Evolutionary conservation across 2,329 filamentous ascomycete genomes (phyloP).

Genomic region (Diaporthe citri): DNA sequence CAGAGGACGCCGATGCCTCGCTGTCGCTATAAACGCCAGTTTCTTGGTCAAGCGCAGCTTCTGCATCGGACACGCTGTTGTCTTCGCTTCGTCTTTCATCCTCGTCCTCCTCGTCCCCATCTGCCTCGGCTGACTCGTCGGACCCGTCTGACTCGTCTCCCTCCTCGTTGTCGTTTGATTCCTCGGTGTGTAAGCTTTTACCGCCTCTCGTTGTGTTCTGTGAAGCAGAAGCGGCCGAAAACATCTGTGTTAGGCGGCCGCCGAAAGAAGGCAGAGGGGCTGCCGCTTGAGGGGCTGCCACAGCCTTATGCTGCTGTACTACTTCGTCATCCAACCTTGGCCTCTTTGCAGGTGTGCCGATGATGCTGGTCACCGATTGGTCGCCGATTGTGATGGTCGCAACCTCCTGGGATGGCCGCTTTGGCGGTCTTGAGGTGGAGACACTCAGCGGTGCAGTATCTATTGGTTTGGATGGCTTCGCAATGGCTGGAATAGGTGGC

Average conservation of each 20-base stretch:
- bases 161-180: slow-evolving; percentile 36
- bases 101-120: slow-evolving; percentile 45
- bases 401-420: slow-evolving; percentile 71
- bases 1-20: slow-evolving; percentile 7
- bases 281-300: slow-evolving; percentile 43
- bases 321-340: slow-evolving; percentile 56
- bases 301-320: slow-evolving; percentile 48
- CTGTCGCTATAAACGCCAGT: slow-evolving; percentile 11
- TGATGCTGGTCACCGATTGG: slow-evolving; percentile 73
- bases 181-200: slow-evolving; percentile 41
- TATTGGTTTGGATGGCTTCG: slow-evolving; percentile 48
- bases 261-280: slow-evolving; percentile 57
- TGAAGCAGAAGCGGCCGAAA: slow-evolving; percentile 53
- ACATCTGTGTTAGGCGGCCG: slow-evolving; percentile 58
- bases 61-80: slow-evolving; percentile 38
- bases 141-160: slow-evolving; percentile 40
- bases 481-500: slow-evolving; percentile 51
- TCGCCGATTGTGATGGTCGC: slow-evolving; percentile 83
- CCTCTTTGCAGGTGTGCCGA: slow-evolving; percentile 69
- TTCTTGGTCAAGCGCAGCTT: background rate
- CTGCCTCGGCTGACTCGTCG: slow-evolving; percentile 39
- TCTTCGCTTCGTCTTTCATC: slow-evolving; percentile 45
- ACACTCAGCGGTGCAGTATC: slow-evolving; percentile 43
- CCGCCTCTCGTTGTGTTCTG: slow-evolving; percentile 39
- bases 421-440: slow-evolving; percentile 54